Conservation (phyloP, 2,329 filamentous ascomycete genomes). For the Aspergillus hiratsukae region DNA sequence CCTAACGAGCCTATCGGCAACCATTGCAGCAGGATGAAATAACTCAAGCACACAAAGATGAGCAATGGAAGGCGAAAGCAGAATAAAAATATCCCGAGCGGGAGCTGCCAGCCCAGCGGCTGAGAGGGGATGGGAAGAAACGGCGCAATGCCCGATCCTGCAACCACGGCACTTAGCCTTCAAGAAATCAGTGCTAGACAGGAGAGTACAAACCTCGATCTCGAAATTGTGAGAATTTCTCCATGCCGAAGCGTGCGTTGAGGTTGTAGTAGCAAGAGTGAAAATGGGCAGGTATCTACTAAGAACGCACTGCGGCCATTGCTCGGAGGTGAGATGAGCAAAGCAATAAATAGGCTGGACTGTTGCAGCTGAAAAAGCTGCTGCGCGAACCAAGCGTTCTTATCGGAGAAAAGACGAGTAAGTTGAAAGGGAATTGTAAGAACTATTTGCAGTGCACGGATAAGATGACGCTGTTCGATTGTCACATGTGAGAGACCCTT, state of each 20-base stretch:
- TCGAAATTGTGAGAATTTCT: conserved; percentile 90
- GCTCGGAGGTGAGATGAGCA: not conserved
- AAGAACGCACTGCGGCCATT: not conserved
- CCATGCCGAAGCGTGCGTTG: conserved; percentile 54
- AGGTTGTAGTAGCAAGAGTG: not conserved
- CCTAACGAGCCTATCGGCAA: conserved; percentile 65
- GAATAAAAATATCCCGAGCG: conserved; percentile 70
- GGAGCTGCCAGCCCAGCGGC: conserved; percentile 57
- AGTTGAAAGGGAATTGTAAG: not conserved
- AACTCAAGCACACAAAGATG: conserved; percentile 60
- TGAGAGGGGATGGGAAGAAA: conserved; percentile 79
- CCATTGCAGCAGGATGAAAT: conserved; percentile 79
- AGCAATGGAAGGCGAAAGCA: conserved; percentile 75
- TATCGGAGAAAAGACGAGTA: not conserved
- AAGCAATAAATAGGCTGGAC: not conserved
- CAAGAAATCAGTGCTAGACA: not conserved
- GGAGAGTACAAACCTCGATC: conserved; percentile 63
- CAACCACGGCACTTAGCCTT: conserved; percentile 3
- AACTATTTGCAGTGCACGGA: not conserved
- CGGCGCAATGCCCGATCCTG: conserved; percentile 91
- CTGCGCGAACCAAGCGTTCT: not conserved
- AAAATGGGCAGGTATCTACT: not conserved
- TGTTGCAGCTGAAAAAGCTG: not conserved
- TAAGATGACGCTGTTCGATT: not conserved
- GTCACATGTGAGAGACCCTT: not conserved